phyloP scores from a whole-genome alignment of 805 yeast species.

The Starmerella scarabaei region DNA sequence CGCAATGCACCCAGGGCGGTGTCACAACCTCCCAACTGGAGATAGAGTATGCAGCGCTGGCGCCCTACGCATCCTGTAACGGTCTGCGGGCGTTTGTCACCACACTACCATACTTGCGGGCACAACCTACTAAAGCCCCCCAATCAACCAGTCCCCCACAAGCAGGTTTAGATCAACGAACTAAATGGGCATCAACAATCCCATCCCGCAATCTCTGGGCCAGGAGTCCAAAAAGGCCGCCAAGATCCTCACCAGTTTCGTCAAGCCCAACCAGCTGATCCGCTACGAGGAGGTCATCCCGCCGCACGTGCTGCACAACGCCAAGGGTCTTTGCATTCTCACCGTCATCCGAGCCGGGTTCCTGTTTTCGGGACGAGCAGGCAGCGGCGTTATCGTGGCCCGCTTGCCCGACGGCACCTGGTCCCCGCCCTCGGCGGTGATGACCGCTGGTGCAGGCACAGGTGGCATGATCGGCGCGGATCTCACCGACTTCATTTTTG shows the following conservation, averaged over 20 bases:
- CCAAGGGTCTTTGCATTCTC: constrained; percentile 81
- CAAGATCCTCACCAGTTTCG: constrained; percentile 71
- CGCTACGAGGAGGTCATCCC: constrained; percentile 86
- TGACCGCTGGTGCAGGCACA: constrained; percentile 96
- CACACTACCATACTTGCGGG: no score
- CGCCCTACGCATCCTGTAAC: no score
- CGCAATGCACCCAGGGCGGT: no score
- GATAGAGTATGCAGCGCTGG: no score
- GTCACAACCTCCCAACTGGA: no score
- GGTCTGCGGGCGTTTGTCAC: no score
- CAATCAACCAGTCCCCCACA: no score
- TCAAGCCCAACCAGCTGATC: constrained; percentile 86
- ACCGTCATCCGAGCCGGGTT: constrained; percentile 97
- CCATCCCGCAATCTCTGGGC: constrained; percentile 79
- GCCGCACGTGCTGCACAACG: constrained; percentile 70
- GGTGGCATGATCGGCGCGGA: constrained; percentile 98
- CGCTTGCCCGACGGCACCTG: constrained; percentile 88
- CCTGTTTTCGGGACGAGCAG: constrained; percentile 91
- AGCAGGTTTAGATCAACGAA: no score
- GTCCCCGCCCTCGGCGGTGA: constrained; percentile 95
- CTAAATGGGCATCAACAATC: constrained; percentile 63
- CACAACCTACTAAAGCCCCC: no score
- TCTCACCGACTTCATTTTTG: constrained; percentile 88
- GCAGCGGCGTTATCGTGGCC: constrained; percentile 91
- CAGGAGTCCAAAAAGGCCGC: constrained; percentile 92